Conservation (phyloP, 139 green algal species). For the Tetraselmis chui region DNA sequence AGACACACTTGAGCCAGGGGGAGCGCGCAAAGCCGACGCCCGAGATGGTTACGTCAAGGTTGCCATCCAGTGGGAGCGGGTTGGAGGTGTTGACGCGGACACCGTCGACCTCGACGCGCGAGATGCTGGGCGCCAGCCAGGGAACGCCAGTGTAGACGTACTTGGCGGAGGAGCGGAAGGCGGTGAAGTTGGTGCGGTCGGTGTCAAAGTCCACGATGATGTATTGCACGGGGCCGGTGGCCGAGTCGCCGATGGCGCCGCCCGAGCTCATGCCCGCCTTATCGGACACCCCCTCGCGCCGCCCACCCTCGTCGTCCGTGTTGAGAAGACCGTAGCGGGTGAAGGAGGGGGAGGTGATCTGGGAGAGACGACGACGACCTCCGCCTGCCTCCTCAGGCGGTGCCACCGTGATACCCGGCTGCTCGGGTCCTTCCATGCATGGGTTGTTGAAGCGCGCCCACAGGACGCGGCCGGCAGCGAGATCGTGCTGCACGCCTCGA, state of each 20-base stretch:
- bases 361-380: not conserved
- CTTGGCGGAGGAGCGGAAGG: constrained; percentile 5
- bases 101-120: not conserved
- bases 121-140: constrained; percentile 8
- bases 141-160: constrained; percentile 23
- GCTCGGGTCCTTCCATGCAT: constrained; percentile 10
- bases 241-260: not conserved
- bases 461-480: constrained; percentile 16
- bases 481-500: constrained; percentile 14
- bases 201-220: constrained; percentile 2
- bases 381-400: not conserved
- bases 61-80: constrained; percentile 11
- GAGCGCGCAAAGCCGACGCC: constrained; percentile 21
- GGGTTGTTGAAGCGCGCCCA: constrained; percentile 26
- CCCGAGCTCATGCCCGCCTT: not conserved
- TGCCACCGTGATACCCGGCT: not conserved
- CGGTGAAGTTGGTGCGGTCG: constrained; percentile 6
- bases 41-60: constrained; percentile 3
- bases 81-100: not conserved
- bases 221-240: not conserved
- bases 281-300: constrained; percentile 2
- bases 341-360: not conserved
- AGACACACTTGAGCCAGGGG: constrained; percentile 17
- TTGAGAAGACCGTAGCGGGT: not conserved
- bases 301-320: not conserved